Base-by-base conservation (phyloP, 371 early-diverging fungal genomes). In the Lichtheimia ramosa region DNA sequence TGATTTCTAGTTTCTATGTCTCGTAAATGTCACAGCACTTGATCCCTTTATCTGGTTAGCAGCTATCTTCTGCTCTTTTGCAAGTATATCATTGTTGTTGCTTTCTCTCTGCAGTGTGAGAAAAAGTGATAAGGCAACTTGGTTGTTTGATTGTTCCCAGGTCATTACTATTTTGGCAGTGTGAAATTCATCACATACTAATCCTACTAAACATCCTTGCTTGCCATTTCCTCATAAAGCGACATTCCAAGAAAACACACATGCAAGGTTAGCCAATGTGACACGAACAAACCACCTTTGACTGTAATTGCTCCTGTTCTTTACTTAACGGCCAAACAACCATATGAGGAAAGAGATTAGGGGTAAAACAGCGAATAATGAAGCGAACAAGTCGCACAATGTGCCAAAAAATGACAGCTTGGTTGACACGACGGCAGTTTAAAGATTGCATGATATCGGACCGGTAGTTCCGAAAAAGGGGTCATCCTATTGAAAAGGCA, bases 271-370 rank as follows among this genome's bases (percentile, higher is more conserved):
- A 8, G 34, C 34, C 34, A 46, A 46, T n/a, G 46, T 46, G 46
- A 46, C 46, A 46, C 46, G 46, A 46, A 46, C n/a, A 46, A 46
- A 46, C 46, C n/a, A 46, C 46, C 46, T 21, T 46, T 21, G 34
- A 34, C 25, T 34, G 34, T 34, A 34, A 34, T 34, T 34, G 34
- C 34, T 34, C 34, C 34, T 34, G 34, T 34, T 34, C 34, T 34
- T 34, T 34, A 10, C 10, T 34, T 34, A 34, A 34, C 34, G 34
- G 34, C 34, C 34, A 34, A 34, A 34, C 34, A 34, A 8, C 34
- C 10, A 34, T 34, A 34, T 8, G 10, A 34, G 34, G 34, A 34
- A 34, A 34, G 0, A 6, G 34, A 8, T 34, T 34, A 34, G 34
- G 34, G 34, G 34, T 34, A 34, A 34, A 34, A 27, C 3, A 27